A percentile compares a stretch with the other conserved stretches of the same genome.
phyloP scores from a whole-genome alignment of 2,329 filamentous ascomycete genomes.

The Magnaporthales sp. region DNA sequence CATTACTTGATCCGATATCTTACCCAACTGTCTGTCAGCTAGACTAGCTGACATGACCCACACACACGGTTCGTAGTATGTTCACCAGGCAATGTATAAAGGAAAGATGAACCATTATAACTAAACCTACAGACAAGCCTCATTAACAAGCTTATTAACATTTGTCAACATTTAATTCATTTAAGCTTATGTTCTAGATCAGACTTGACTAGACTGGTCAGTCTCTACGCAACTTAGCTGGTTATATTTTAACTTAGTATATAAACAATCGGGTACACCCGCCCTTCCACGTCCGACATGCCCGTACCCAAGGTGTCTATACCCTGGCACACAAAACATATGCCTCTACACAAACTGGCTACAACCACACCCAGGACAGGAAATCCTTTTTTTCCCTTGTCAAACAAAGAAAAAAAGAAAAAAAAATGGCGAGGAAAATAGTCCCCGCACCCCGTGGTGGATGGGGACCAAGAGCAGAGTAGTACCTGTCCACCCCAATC shows the following conservation, averaged over 20 bases:
- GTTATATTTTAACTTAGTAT: no score
- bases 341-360: not conserved
- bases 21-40: not conserved
- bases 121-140: no score
- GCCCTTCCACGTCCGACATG: not conserved
- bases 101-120: no score
- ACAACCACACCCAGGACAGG: not conserved
- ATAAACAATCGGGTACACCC: no score
- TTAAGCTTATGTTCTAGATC: not conserved
- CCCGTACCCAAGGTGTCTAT: no score
- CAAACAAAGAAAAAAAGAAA: no score
- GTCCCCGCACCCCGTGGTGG: not conserved
- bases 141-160: no score
- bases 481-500: not conserved
- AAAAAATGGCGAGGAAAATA: not conserved
- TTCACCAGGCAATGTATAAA: not conserved
- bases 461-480: not conserved
- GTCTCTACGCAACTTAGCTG: not conserved
- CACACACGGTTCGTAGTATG: no score
- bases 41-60: not conserved
- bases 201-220: not conserved
- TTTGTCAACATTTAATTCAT: no score
- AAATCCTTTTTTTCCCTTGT: not conserved
- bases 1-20: not conserved
- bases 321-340: not conserved